Conservation (phyloP, 495 filamentous ascomycete genomes). For the Xylaria scruposa region DNA sequence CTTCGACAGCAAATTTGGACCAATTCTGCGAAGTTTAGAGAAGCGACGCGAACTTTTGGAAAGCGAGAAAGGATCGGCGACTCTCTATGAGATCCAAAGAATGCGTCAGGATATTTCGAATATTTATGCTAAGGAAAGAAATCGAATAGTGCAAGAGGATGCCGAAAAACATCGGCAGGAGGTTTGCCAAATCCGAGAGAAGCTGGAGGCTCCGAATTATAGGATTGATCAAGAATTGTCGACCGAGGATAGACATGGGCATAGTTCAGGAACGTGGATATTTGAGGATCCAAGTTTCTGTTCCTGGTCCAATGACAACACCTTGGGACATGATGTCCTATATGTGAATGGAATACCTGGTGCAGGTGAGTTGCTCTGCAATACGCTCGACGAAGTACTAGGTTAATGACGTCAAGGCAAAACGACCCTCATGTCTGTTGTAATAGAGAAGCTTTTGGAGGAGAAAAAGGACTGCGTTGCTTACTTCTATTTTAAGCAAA, state of each 20-base stretch:
- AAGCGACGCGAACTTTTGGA: constrained; percentile 6
- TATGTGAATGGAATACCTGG: constrained; percentile 28
- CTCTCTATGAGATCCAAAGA: constrained; percentile 5
- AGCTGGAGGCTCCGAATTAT: constrained; percentile 15
- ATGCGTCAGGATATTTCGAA: not conserved
- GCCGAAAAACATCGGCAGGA: constrained; percentile 4
- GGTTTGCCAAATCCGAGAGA: not conserved
- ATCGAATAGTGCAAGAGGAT: not conserved
- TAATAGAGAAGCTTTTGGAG: constrained; percentile 15
- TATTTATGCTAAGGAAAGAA: not conserved
- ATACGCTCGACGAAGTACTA: not conserved
- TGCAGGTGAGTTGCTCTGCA: constrained; percentile 20
- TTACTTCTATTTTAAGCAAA: constrained; percentile 30
- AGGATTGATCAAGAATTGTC: constrained; percentile 9
- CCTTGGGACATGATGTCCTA: constrained; percentile 2
- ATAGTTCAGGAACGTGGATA: constrained; percentile 25
- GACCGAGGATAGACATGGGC: constrained; percentile 14
- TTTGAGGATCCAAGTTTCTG: constrained; percentile 19
- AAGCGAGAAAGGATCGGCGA: constrained; percentile 13
- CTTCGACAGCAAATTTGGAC: constrained; percentile 6
- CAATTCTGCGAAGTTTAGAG: constrained; percentile 5
- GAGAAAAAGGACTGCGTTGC: not conserved
- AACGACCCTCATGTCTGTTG: constrained; percentile 20
- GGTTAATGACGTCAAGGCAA: constrained; percentile 23
- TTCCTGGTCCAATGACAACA: not conserved